Evolutionary conservation across 495 filamentous ascomycete genomes (phyloP).

Genomic region (Aspergillus conjunctus): DNA sequence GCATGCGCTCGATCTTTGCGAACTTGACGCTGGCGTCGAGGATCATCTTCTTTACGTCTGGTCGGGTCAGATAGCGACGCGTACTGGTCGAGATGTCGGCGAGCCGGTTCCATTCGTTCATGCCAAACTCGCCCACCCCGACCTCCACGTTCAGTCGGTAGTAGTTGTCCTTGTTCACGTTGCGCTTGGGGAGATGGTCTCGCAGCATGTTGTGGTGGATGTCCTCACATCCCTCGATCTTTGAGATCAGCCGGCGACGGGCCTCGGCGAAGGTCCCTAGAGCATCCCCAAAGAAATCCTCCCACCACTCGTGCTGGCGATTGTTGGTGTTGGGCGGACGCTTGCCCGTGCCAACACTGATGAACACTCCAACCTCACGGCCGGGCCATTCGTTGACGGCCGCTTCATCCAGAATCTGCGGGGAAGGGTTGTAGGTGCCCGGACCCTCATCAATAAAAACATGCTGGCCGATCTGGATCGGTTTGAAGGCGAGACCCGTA

Average conservation of each 20-base stretch:
- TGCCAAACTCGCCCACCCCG: slow-evolving; percentile 95
- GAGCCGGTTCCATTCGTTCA: slow-evolving; percentile 96
- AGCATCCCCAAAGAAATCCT: slow-evolving; percentile 75
- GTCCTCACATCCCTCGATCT: slow-evolving; percentile 93
- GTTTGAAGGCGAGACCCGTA: slow-evolving; percentile 91
- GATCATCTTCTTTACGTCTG: slow-evolving; percentile 73
- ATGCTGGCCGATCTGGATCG: slow-evolving; percentile 89
- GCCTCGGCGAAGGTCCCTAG: slow-evolving; percentile 88
- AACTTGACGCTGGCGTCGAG: slow-evolving; percentile 77
- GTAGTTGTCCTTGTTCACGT: slow-evolving; percentile 88
- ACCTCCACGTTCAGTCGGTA: slow-evolving; percentile 97
- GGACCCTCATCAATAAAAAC: slow-evolving; percentile 91
- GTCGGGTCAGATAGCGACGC: slow-evolving; percentile 73
- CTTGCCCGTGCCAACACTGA: slow-evolving; percentile 92
- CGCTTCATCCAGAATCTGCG: slow-evolving; percentile 85
- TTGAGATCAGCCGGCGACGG: slow-evolving; percentile 74
- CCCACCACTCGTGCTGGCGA: slow-evolving; percentile 81
- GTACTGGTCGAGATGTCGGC: slow-evolving; percentile 93
- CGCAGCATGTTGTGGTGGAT: slow-evolving; percentile 83
- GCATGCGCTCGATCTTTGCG: slow-evolving; percentile 76
- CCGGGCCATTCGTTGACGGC: slow-evolving; percentile 92
- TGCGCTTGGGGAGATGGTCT: slow-evolving; percentile 72
- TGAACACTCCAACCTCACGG: slow-evolving; percentile 82
- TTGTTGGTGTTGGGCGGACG: slow-evolving; percentile 71
- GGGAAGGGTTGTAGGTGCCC: slow-evolving; percentile 89